Evolutionary conservation across 108 stramenopile species (phyloP).

Genomic region (Nitzschia sp.): DNA sequence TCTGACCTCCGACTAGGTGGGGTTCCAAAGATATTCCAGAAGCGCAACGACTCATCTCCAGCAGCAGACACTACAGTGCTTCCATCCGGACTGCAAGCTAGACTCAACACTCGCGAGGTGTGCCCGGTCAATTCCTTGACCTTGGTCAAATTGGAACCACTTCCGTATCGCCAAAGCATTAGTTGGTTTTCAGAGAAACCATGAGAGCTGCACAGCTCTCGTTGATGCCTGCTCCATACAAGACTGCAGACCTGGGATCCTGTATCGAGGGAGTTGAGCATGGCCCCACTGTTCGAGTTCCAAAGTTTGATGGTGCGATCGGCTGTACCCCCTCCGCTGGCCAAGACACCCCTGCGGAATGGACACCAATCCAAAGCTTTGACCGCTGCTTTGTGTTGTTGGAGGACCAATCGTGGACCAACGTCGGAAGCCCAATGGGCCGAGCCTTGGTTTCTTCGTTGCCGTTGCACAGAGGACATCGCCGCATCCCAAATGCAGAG

Average conservation of each 20-base stretch:
- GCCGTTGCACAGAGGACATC: conserved; percentile 47
- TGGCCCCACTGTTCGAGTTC: conserved; percentile 90
- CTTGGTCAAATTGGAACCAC: conserved; percentile 86
- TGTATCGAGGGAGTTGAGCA: conserved; percentile 96
- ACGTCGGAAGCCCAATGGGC: conserved; percentile 55
- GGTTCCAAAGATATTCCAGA: conserved; percentile 96
- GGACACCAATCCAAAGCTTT: conserved; percentile 99
- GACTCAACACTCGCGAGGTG: conserved; percentile 90
- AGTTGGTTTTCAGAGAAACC: conserved; percentile 96
- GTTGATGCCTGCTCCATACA: conserved; percentile 91
- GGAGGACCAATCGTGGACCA: conserved; percentile 75
- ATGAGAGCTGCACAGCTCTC: conserved; percentile 93
- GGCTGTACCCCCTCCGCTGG: conserved; percentile 97
- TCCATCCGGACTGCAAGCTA: conserved; percentile 95
- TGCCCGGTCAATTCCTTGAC: conserved; percentile 95
- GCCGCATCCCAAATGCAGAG: conserved; percentile 97
- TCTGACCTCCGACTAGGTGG: conserved; percentile 50
- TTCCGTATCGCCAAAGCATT: conserved; percentile 94
- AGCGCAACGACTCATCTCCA: conserved; percentile 97
- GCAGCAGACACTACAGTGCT: conserved; percentile 93
- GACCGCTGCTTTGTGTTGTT: conserved; percentile 97
- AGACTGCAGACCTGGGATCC: conserved; percentile 97
- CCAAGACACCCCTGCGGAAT: conserved; percentile 93
- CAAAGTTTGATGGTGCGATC: conserved; percentile 99
- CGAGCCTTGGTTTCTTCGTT: conserved; percentile 23